Evolutionary conservation across 805 yeast genomes (phyloP).

Genomic region (Teunomyces barrocoloradensis): DNA sequence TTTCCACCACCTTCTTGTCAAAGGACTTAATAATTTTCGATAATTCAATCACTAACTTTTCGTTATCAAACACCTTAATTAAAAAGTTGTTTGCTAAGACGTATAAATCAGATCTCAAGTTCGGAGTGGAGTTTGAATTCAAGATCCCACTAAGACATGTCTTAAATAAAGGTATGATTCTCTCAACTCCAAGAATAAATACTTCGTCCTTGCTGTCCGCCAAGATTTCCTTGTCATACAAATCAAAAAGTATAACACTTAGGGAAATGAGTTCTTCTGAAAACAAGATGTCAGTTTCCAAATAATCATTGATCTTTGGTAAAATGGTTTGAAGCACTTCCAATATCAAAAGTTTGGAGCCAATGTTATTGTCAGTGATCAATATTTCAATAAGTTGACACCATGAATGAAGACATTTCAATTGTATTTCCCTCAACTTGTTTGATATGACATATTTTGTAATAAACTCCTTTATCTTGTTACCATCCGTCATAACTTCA

Average conservation of each 20-base stretch:
- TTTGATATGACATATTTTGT: conserved; percentile 46
- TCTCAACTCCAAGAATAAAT: conserved; percentile 35
- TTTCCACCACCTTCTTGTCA: conserved; percentile 57
- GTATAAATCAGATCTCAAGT: conserved; percentile 76
- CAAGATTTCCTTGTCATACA: conserved; percentile 44
- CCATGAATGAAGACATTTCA: conserved; percentile 77
- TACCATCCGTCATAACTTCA: conserved; percentile 25
- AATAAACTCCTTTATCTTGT: conserved; percentile 35
- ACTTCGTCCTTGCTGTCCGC: conserved; percentile 14
- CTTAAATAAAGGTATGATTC: conserved; percentile 67
- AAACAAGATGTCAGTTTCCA: conserved; percentile 60
- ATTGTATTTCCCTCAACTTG: conserved; percentile 51
- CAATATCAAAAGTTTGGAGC: conserved; percentile 56
- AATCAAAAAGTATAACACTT: conserved; percentile 65
- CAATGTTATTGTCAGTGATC: conserved; percentile 58
- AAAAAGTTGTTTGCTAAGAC: conserved; percentile 67
- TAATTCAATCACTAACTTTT: conserved; percentile 44
- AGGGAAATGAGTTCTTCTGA: conserved; percentile 77
- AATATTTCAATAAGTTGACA: conserved; percentile 72
- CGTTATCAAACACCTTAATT: conserved; percentile 45
- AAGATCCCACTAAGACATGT: conserved; percentile 73
- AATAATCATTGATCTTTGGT: conserved; percentile 74
- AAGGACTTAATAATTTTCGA: conserved; percentile 56
- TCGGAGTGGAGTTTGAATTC: conserved; percentile 64
- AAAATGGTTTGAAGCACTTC: conserved; percentile 74